phyloP scores from a whole-genome alignment of 2,329 filamentous ascomycete genomes.

The Ramichloridium luteum region DNA sequence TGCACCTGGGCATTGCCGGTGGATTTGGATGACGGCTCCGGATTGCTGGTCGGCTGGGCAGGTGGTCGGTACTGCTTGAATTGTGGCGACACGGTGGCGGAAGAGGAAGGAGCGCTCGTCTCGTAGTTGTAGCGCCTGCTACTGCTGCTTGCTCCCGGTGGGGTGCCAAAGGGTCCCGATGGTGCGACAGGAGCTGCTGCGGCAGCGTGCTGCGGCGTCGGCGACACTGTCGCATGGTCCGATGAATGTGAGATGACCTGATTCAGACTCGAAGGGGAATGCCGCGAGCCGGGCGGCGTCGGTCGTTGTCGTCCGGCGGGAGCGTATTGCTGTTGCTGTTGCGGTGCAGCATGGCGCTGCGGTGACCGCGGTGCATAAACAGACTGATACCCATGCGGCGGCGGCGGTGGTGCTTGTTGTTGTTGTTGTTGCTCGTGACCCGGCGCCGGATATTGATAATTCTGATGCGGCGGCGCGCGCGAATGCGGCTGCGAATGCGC shows the following conservation, averaged over 20 bases:
- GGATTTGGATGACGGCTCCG: slow-evolving; percentile 3
- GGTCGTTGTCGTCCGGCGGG: slow-evolving; percentile 1
- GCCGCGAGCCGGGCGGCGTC: slow-evolving; percentile 14
- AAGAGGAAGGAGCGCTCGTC: too few species aligned
- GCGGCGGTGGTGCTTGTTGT: neutral
- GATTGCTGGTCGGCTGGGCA: slow-evolving; percentile 14
- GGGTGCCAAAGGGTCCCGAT: too few species aligned
- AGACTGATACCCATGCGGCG: neutral
- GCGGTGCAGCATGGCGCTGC: slow-evolving; percentile 20
- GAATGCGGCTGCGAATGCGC: too few species aligned
- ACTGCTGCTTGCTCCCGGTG: too few species aligned
- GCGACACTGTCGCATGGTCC: slow-evolving; percentile 21
- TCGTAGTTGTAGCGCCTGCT: too few species aligned
- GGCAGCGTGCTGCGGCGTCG: too few species aligned
- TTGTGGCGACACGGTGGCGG: too few species aligned
- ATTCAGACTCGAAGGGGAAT: slow-evolving; percentile 31
- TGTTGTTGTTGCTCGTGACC: slow-evolving; percentile 1
- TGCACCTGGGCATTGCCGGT: neutral
- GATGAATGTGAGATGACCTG: slow-evolving; percentile 26
- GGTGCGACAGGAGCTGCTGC: too few species aligned
- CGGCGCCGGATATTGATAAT: neutral
- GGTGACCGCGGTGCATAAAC: slow-evolving; percentile 12
- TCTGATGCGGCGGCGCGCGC: neutral
- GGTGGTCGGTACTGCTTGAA: too few species aligned
- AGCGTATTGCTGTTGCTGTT: slow-evolving; percentile 9